Evolutionary conservation across 805 yeast genomes (phyloP).

Genomic region (Ogataea zsoltii): DNA sequence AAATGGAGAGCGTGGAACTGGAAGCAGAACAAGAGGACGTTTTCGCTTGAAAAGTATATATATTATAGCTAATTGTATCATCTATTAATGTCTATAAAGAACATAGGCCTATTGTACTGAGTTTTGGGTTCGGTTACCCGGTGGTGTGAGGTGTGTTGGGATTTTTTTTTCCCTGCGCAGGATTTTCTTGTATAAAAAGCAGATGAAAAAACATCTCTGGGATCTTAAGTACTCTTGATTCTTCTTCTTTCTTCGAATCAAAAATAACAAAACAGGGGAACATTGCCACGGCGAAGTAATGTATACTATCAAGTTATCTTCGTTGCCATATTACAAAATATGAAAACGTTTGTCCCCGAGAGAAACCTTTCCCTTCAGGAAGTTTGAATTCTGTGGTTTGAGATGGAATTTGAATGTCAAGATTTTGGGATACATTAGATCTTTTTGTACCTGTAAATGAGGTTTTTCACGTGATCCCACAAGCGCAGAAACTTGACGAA

Average conservation of each 20-base stretch:
- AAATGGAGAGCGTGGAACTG: constrained; percentile 55
- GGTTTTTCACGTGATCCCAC: constrained; percentile 28
- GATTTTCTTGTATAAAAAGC: constrained; percentile 5
- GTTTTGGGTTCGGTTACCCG: neutral
- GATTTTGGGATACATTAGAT: constrained; percentile 38
- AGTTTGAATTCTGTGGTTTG: constrained; percentile 53
- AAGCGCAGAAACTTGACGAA: constrained; percentile 59
- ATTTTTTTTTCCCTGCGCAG: neutral
- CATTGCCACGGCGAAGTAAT: constrained; percentile 70
- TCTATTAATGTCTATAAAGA: neutral
- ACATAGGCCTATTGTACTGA: neutral
- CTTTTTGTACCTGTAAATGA: constrained; percentile 15
- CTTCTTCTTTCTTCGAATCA: constrained; percentile 44
- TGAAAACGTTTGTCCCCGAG: constrained; percentile 51
- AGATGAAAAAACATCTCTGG: constrained; percentile 5
- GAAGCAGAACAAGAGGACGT: constrained; percentile 72
- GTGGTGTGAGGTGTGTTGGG: neutral
- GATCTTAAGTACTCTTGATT: neutral
- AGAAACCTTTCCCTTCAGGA: constrained; percentile 53
- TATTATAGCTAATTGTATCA: constrained; percentile 1
- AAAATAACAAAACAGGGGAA: constrained; percentile 55
- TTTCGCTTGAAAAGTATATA: constrained; percentile 42
- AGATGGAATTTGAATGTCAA: constrained; percentile 65
- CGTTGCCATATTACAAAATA: constrained; percentile 57
- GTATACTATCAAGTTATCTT: constrained; percentile 57